phyloP scores from a whole-genome alignment of 352 stramenopile genomes.

The Pythium vanterpoolii region DNA sequence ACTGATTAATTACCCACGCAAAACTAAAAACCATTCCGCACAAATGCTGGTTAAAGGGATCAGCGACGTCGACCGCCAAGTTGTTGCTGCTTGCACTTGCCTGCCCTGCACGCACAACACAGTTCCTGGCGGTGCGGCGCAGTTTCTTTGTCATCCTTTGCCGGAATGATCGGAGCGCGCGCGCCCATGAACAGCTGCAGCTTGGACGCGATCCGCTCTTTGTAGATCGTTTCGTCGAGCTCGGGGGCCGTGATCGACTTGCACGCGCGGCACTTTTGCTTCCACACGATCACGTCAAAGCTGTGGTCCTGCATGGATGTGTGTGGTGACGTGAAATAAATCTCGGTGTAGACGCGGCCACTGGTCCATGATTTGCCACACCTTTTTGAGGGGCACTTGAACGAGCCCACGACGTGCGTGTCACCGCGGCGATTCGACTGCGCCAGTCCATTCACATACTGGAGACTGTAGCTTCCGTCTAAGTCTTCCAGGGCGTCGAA shows the following conservation, averaged over 20 bases:
- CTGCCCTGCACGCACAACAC: constrained; percentile 24
- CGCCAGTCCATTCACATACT: neutral
- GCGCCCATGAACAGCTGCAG: constrained; percentile 21
- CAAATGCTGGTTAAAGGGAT: too few relatives aligned
- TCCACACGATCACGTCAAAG: constrained; percentile 29
- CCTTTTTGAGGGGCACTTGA: constrained; percentile 1
- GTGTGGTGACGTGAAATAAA: constrained; percentile 12
- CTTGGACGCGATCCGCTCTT: constrained; percentile 26
- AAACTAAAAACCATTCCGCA: too few relatives aligned
- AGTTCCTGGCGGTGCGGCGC: constrained; percentile 21
- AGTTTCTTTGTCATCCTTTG: constrained; percentile 11
- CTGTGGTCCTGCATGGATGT: neutral
- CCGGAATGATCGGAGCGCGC: neutral
- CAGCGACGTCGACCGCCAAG: too few relatives aligned
- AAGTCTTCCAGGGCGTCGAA: neutral
- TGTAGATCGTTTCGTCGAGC: constrained; percentile 19
- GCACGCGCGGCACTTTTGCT: constrained; percentile 22
- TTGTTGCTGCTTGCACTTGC: constrained; percentile 24
- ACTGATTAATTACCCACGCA: too few relatives aligned
- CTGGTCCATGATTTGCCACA: constrained; percentile 17
- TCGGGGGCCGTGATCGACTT: constrained; percentile 10
- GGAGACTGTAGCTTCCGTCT: neutral
- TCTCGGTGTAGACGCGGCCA: constrained; percentile 10
- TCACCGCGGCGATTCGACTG: neutral
- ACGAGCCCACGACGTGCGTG: constrained; percentile 13